These are phyloP conservation scores for Blepharisma japonicum DNA, from an alignment of 73 alveolate species.

Conservation along the genomic window DNA sequence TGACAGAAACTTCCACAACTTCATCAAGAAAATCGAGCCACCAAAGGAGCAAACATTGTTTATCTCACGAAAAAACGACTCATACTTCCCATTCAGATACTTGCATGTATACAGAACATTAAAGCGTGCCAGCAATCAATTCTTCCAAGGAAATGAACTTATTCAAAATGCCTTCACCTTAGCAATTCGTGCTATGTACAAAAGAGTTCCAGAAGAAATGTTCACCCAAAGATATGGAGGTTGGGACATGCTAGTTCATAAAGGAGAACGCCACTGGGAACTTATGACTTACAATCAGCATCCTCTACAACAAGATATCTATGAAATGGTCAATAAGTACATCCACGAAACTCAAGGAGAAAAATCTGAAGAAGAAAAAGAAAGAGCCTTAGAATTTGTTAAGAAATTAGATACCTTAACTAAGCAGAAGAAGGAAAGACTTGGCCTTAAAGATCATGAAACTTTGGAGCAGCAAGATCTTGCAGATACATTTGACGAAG, in stretches of 20 bases:
- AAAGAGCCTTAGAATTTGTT: background rate
- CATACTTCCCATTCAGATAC: constrained; percentile 24
- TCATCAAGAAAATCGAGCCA: constrained; percentile 16
- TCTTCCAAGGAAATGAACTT: constrained; percentile 20
- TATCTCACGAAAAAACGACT: background rate
- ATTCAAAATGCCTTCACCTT: background rate
- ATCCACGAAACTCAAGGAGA: constrained; percentile 15
- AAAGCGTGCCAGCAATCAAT: constrained; percentile 10
- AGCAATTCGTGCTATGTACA: background rate
- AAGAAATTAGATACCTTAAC: background rate
- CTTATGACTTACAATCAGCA: constrained; percentile 21
- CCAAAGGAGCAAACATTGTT: background rate
- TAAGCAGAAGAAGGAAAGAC: background rate
- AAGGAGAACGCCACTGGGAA: constrained; percentile 24
- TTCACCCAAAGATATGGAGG: background rate
- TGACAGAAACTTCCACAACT: constrained; percentile 8
- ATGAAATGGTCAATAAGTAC: constrained; percentile 15
- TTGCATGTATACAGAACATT: constrained; percentile 21
- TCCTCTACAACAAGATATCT: constrained; percentile 26
- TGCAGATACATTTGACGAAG: background rate
- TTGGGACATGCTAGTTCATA: constrained; percentile 26
- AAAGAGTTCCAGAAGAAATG: constrained; percentile 6
- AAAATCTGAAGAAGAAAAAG: constrained; percentile 18
- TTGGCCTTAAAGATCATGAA: background rate
- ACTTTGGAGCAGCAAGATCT: background rate